Percentiles rank a stretch among this genome's conserved stretches.
Conservation (phyloP, 305 asterid species). For the Coffea humblotiana region DNA sequence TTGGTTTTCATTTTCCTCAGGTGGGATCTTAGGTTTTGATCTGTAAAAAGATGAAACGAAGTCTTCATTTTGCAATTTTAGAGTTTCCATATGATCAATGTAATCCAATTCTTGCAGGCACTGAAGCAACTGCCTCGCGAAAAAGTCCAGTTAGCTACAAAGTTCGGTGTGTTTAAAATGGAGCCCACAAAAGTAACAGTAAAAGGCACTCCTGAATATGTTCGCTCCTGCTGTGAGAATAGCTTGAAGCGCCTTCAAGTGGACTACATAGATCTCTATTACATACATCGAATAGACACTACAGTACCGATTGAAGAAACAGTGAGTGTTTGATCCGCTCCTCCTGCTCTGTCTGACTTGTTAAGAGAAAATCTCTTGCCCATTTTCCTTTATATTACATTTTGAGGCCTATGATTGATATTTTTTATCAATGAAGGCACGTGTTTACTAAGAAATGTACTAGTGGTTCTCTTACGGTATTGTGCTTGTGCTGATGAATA, state of each 20-base stretch:
- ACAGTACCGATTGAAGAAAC: conserved; percentile 57
- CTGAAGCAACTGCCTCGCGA: conserved; percentile 53
- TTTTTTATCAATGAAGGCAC: background rate
- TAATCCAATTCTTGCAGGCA: conserved; percentile 37
- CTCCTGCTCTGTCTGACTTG: background rate
- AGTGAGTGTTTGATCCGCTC: conserved; percentile 20
- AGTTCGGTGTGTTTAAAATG: conserved; percentile 38
- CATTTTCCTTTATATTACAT: background rate
- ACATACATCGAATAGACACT: conserved; percentile 50
- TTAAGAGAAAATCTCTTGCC: background rate
- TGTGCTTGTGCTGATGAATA: background rate
- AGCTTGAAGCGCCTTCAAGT: conserved; percentile 51
- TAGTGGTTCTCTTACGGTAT: background rate
- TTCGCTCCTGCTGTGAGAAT: conserved; percentile 51
- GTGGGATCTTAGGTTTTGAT: background rate
- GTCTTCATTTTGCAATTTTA: background rate
- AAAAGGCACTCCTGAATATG: conserved; percentile 58
- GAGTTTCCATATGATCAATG: background rate
- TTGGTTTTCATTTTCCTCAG: background rate
- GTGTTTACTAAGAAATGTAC: background rate
- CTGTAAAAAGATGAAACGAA: background rate
- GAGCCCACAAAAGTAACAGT: conserved; percentile 28
- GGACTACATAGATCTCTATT: conserved; percentile 57
- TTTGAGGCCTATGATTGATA: background rate
- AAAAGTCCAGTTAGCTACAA: conserved; percentile 51